A percentile compares a stretch with the other conserved stretches of the same genome.
Conservation (phyloP, 345 rosid species). For the Limnanthes douglasii region DNA sequence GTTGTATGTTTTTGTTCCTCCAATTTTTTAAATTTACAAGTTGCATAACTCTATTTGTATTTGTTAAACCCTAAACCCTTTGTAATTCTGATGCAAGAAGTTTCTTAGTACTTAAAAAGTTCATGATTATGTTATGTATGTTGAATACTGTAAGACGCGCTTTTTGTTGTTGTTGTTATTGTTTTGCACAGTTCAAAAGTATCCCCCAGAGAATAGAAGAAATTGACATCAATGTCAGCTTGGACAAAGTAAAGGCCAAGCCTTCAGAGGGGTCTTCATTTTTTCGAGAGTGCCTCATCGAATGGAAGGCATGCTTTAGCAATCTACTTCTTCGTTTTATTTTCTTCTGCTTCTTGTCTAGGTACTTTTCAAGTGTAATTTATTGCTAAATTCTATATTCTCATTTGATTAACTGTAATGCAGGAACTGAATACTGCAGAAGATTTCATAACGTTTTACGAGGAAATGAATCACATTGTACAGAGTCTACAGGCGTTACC, state of each 20-base stretch:
- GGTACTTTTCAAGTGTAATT: not conserved
- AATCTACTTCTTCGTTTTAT: no score
- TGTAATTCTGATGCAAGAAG: not conserved
- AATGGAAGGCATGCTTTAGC: conserved; percentile 72
- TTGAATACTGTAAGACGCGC: not conserved
- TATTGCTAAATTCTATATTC: no score
- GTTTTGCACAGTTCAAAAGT: conserved; percentile 51
- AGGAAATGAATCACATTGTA: conserved; percentile 55
- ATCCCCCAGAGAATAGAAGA: conserved; percentile 50
- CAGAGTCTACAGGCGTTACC: conserved; percentile 66
- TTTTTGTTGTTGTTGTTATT: conserved; percentile 5
- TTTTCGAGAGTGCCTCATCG: conserved; percentile 62
- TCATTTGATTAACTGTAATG: conserved; percentile 7
- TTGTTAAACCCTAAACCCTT: no score
- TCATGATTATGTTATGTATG: not conserved
- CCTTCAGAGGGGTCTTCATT: conserved; percentile 76
- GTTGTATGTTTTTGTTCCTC: conserved; percentile 26
- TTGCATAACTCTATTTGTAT: no score
- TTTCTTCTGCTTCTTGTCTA: conserved; percentile 1
- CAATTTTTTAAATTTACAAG: conserved; percentile 1
- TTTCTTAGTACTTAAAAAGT: not conserved
- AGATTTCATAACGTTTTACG: conserved; percentile 73
- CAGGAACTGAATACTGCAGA: conserved; percentile 89
- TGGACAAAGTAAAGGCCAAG: conserved; percentile 44
- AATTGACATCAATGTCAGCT: conserved; percentile 66